These are phyloP conservation scores for Tetrahymena borealis DNA, from an alignment of 73 alveolate species.

Conservation along the genomic window DNA sequence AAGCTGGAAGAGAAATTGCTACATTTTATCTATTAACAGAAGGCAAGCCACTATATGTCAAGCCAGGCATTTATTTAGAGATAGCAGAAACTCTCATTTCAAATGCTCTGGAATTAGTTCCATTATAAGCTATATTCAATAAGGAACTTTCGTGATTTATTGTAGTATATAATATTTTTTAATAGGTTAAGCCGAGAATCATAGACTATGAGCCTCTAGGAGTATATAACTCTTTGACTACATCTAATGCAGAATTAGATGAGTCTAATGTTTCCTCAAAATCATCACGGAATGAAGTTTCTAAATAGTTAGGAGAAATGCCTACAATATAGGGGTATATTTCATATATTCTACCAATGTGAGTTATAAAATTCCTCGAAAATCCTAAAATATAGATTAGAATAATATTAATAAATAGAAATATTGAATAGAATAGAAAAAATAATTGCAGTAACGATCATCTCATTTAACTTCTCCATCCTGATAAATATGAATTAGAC, in stretches of 20 bases:
- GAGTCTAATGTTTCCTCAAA: constrained; percentile 22
- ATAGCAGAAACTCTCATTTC: constrained; percentile 36
- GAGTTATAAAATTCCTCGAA: constrained; percentile 1
- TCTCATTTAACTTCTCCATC: too few relatives aligned
- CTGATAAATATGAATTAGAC: too few relatives aligned
- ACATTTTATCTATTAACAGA: constrained; percentile 14
- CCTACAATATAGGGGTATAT: constrained; percentile 40
- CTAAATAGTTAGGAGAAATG: constrained; percentile 41
- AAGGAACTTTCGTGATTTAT: constrained; percentile 12
- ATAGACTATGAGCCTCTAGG: constrained; percentile 62
- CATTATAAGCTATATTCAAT: constrained; percentile 17
- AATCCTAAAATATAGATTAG: neutral
- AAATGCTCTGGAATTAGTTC: constrained; percentile 9
- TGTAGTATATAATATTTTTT: constrained; percentile 14
- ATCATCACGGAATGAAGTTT: constrained; percentile 19
- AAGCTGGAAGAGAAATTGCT: constrained; percentile 25
- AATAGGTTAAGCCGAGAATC: constrained; percentile 37
- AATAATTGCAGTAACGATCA: too few relatives aligned
- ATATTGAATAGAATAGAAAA: too few relatives aligned
- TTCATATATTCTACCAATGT: constrained; percentile 27
- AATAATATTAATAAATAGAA: neutral
- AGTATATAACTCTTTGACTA: constrained; percentile 59
- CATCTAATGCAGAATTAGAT: constrained; percentile 29
- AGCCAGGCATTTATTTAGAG: constrained; percentile 21
- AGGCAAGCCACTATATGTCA: constrained; percentile 22